A percentile compares a stretch with the other conserved stretches of the same genome.
These are phyloP conservation scores for Podosphaera leucotricha DNA, from an alignment of 2,329 filamentous ascomycete genomes.

Conservation along the genomic window DNA sequence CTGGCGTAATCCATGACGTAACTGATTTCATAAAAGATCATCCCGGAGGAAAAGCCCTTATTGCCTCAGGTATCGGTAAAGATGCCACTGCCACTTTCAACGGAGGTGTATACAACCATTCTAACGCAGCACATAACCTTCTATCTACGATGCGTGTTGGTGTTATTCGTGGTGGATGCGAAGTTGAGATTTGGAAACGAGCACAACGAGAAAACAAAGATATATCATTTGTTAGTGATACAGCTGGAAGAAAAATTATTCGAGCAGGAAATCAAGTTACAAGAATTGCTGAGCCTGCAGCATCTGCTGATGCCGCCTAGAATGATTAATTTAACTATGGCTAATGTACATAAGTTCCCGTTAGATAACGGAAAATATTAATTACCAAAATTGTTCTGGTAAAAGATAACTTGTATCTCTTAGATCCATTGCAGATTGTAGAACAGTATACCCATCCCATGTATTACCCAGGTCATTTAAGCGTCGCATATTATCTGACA, in stretches of 20 bases:
- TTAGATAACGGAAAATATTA: not conserved
- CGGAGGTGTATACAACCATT: constrained; percentile 73
- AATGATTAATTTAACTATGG: not conserved
- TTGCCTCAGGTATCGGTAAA: constrained; percentile 61
- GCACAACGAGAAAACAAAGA: constrained; percentile 69
- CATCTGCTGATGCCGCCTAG: constrained; percentile 64
- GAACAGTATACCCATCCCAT: too few relatives aligned
- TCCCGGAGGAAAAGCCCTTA: constrained; percentile 75
- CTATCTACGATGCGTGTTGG: constrained; percentile 73
- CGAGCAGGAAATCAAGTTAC: constrained; percentile 72
- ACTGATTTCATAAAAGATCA: constrained; percentile 70
- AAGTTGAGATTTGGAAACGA: constrained; percentile 86
- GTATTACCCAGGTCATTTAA: too few relatives aligned
- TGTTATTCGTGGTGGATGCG: constrained; percentile 65
- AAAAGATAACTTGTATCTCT: too few relatives aligned
- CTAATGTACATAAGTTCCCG: not conserved
- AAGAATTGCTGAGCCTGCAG: constrained; percentile 54
- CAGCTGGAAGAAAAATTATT: constrained; percentile 57
- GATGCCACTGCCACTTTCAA: constrained; percentile 83
- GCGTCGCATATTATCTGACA: too few relatives aligned
- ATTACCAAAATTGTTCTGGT: not conserved
- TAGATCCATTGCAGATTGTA: too few relatives aligned
- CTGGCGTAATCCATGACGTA: constrained; percentile 70
- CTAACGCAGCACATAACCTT: constrained; percentile 73
- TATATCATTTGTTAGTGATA: constrained; percentile 57